Evolutionary conservation across 129 eudicot genomes (phyloP).

Genomic region (Sambucus nigra): DNA sequence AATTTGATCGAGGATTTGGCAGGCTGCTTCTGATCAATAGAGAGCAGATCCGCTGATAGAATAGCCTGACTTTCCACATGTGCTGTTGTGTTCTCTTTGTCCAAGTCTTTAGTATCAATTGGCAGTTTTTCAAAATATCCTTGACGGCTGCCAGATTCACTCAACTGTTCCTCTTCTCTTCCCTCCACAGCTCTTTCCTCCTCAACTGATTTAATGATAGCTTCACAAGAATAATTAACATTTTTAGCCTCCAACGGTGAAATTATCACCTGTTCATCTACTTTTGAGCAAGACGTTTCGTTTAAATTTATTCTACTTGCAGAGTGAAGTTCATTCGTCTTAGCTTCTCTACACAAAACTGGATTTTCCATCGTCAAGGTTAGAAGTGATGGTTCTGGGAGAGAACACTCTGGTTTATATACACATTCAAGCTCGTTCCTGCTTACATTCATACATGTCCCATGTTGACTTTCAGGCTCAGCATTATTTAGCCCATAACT

Average conservation of each 20-base stretch:
- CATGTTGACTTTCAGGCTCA: slow-evolving; percentile 15
- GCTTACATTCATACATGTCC: slow-evolving; percentile 13
- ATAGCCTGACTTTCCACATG: slow-evolving; percentile 14
- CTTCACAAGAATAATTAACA: slow-evolving; percentile 12
- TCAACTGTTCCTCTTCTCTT: slow-evolving; percentile 16
- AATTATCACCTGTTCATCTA: slow-evolving; percentile 18
- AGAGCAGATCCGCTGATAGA: slow-evolving; percentile 10
- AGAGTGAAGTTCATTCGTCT: slow-evolving; percentile 8
- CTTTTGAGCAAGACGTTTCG: slow-evolving; percentile 18
- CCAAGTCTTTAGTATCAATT: slow-evolving; percentile 10
- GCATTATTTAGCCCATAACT: slow-evolving; percentile 8
- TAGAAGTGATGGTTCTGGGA: slow-evolving; percentile 16
- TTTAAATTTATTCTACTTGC: slow-evolving; percentile 12
- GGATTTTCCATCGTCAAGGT: slow-evolving; percentile 10
- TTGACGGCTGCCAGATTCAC: slow-evolving; percentile 12
- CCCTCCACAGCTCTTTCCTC: slow-evolving; percentile 13
- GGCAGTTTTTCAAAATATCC: slow-evolving; percentile 13
- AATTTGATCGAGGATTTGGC: slow-evolving; percentile 13
- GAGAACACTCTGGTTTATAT: slow-evolving; percentile 6
- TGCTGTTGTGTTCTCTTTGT: slow-evolving; percentile 8
- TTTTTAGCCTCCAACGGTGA: slow-evolving; percentile 16
- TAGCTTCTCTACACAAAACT: slow-evolving; percentile 15
- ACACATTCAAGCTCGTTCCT: slow-evolving; percentile 20
- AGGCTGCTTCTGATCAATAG: slow-evolving; percentile 23
- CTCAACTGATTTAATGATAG: slow-evolving; percentile 15